These are phyloP conservation scores for Colletotrichum navitas DNA, from an alignment of 2,329 filamentous ascomycete species.

Conservation along the genomic window DNA sequence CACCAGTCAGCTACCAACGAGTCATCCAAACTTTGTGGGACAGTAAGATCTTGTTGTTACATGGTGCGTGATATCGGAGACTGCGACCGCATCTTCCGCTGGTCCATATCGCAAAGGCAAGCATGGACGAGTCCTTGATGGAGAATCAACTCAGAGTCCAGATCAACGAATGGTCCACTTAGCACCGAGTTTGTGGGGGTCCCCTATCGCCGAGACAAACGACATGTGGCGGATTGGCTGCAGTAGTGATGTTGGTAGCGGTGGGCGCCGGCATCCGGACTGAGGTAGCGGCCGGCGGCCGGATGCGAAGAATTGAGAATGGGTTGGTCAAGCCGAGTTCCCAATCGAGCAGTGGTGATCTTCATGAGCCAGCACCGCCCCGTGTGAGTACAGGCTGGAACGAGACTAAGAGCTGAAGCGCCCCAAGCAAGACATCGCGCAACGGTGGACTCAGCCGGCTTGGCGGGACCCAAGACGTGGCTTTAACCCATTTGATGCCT, in stretches of 20 bases:
- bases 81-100: neutral
- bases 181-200: neutral
- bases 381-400: neutral
- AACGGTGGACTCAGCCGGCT: constrained; percentile 20
- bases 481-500: constrained; percentile 3
- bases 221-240: neutral
- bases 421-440: constrained; percentile 24
- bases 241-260: neutral
- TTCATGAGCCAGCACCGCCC: neutral
- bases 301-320: neutral
- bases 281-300: constrained; percentile 4
- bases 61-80: neutral
- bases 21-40: neutral
- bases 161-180: neutral
- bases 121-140: neutral
- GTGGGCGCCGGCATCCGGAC: constrained; percentile 2
- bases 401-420: constrained; percentile 15
- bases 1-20: neutral
- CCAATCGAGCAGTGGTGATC: neutral
- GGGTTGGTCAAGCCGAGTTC: neutral
- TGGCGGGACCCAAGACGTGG: constrained; percentile 14
- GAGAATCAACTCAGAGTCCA: neutral
- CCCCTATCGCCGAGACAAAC: constrained; percentile 6
- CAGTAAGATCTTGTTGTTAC: neutral
- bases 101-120: neutral